A percentile compares a stretch with the other conserved stretches of the same genome.
These are phyloP conservation scores for Turritis glabra DNA, from an alignment of 345 rosid species.

Conservation along the genomic window DNA sequence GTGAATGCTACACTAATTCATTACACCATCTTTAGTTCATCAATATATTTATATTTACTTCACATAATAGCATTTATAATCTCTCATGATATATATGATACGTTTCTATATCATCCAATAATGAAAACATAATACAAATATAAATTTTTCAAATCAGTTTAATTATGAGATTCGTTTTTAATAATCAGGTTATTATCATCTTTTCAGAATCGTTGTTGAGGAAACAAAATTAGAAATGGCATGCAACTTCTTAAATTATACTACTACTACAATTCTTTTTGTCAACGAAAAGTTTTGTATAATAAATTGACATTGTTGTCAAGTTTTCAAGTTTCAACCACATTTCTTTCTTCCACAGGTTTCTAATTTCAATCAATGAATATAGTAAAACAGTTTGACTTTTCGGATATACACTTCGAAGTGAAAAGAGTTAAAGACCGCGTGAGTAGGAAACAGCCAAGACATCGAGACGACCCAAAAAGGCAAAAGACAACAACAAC, in stretches of 20 bases:
- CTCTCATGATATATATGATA: background rate
- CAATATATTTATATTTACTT: slow-evolving; percentile 18
- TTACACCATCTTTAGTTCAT: slow-evolving; percentile 29
- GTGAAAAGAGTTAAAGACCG: background rate
- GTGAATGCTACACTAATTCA: slow-evolving; percentile 4
- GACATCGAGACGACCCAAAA: slow-evolving; percentile 5
- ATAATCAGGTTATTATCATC: background rate
- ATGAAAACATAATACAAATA: slow-evolving; percentile 12
- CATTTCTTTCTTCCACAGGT: slow-evolving; percentile 17
- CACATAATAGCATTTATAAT: slow-evolving; percentile 21
- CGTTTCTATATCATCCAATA: slow-evolving; percentile 11
- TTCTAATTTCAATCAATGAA: slow-evolving; percentile 26
- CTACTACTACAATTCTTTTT: background rate
- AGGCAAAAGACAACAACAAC: background rate
- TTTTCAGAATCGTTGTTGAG: background rate
- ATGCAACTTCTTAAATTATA: background rate
- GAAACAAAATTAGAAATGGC: background rate
- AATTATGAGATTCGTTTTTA: background rate
- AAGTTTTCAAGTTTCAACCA: slow-evolving; percentile 39
- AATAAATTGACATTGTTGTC: slow-evolving; percentile 35
- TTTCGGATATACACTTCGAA: slow-evolving; percentile 15
- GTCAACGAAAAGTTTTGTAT: background rate
- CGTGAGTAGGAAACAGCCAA: slow-evolving; percentile 20
- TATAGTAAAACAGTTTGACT: slow-evolving; percentile 33
- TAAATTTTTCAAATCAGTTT: background rate